These are phyloP conservation scores for Globisporangium yorkense DNA, from an alignment of 352 stramenopile species.

Conservation along the genomic window DNA sequence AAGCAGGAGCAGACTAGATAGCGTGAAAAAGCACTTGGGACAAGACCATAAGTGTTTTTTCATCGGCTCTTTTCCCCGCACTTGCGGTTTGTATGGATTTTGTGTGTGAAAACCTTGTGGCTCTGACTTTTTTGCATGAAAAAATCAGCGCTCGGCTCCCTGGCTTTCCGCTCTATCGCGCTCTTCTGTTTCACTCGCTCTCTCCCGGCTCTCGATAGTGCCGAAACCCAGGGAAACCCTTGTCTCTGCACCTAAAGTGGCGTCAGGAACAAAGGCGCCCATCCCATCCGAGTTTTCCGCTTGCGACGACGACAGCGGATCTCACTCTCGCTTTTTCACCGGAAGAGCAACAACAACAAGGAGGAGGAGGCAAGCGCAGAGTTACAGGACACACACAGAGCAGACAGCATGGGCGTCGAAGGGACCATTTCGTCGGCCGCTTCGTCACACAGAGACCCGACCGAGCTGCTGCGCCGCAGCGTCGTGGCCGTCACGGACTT, in stretches of 20 bases:
- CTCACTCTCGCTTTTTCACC: conserved; percentile 1
- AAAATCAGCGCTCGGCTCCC: too few relatives aligned
- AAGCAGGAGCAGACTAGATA: too few relatives aligned
- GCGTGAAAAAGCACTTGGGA: too few relatives aligned
- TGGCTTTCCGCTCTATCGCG: too few relatives aligned
- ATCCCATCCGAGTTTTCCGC: not conserved
- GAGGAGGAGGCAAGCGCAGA: not conserved
- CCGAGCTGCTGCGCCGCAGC: conserved; percentile 14
- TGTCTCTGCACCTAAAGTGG: not conserved
- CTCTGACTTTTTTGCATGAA: too few relatives aligned
- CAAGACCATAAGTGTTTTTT: too few relatives aligned
- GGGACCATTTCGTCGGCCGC: conserved; percentile 7
- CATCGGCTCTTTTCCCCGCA: too few relatives aligned
- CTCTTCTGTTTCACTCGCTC: too few relatives aligned
- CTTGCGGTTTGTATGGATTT: too few relatives aligned
- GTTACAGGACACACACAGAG: not conserved
- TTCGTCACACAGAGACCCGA: not conserved
- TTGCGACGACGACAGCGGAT: not conserved
- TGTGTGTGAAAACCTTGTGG: too few relatives aligned
- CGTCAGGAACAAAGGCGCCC: not conserved
- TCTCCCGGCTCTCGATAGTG: too few relatives aligned
- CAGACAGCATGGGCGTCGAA: conserved; percentile 20
- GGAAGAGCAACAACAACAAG: not conserved
- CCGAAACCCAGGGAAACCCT: not conserved
- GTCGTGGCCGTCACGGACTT: conserved; percentile 8